Conservation (phyloP, 164 flowering plant genomes). For the Chloranthus sessilifolius region DNA sequence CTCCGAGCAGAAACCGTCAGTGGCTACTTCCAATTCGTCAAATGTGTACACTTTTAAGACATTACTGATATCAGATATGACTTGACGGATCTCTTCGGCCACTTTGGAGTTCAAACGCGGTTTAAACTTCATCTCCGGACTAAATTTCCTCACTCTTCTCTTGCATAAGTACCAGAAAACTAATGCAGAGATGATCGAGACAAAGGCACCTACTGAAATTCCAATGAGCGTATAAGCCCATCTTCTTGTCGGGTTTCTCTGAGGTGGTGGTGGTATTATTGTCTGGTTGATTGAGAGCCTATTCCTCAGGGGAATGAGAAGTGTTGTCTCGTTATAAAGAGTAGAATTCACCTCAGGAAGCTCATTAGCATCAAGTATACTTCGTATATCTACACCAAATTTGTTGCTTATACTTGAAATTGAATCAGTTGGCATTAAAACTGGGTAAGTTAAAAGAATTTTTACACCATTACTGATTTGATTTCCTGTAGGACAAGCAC, state of each 20-base stretch:
- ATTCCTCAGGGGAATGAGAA: constrained; percentile 52
- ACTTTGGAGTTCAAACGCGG: constrained; percentile 8
- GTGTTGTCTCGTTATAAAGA: constrained; percentile 51
- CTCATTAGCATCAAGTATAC: constrained; percentile 45
- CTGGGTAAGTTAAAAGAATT: constrained; percentile 42
- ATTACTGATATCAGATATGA: constrained; percentile 25
- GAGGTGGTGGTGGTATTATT: constrained; percentile 18
- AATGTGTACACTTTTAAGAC: constrained; percentile 25
- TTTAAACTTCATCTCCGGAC: neutral
- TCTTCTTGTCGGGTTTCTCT: constrained; percentile 16
- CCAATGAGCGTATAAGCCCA: constrained; percentile 45
- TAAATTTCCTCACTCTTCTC: constrained; percentile 9
- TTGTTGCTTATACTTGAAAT: constrained; percentile 27
- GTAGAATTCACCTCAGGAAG: constrained; percentile 19
- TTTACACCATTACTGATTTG: constrained; percentile 38
- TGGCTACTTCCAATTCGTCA: constrained; percentile 41
- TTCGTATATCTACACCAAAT: constrained; percentile 34
- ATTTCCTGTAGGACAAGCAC: constrained; percentile 61
- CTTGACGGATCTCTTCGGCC: constrained; percentile 19
- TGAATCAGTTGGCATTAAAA: constrained; percentile 26
- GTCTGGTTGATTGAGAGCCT: constrained; percentile 37
- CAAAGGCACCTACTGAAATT: constrained; percentile 25
- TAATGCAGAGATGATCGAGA: constrained; percentile 11
- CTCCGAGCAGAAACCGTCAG: constrained; percentile 38
- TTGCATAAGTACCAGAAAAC: constrained; percentile 15